These are phyloP conservation scores for Cercospora sesami DNA, from an alignment of 2,329 filamentous ascomycete species.

Conservation along the genomic window DNA sequence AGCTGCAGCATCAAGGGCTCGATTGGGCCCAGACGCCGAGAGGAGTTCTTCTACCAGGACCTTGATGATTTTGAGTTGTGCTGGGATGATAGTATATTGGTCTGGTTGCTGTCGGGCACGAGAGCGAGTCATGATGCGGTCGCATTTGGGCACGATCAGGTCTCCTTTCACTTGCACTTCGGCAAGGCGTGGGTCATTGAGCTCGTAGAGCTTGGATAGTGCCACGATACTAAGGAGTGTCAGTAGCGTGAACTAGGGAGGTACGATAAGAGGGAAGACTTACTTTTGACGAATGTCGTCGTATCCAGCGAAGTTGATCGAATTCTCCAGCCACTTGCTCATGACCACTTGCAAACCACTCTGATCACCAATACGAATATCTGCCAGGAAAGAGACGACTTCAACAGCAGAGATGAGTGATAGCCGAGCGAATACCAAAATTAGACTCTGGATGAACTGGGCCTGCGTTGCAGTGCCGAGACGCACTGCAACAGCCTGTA, in stretches of 20 bases:
- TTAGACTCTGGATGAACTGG: conserved; percentile 91
- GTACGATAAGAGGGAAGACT: conserved; percentile 39
- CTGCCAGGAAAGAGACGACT: conserved; percentile 86
- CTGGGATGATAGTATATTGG: conserved; percentile 81
- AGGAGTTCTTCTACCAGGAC: conserved; percentile 89
- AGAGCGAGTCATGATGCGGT: conserved; percentile 90
- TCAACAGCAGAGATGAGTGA: conserved; percentile 82
- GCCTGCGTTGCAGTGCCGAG: conserved; percentile 80
- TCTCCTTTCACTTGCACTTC: conserved; percentile 89
- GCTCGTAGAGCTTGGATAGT: conserved; percentile 82
- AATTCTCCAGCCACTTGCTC: conserved; percentile 96
- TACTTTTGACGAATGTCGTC: conserved; percentile 97
- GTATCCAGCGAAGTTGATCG: conserved; percentile 94
- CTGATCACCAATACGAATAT: conserved; percentile 74
- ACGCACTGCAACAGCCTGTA: conserved; percentile 83
- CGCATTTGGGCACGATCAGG: conserved; percentile 74
- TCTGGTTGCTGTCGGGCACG: conserved; percentile 87
- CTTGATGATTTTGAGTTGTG: conserved; percentile 93
- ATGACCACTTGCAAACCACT: conserved; percentile 88
- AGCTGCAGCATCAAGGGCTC: conserved; percentile 53
- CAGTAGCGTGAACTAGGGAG: conserved; percentile 3
- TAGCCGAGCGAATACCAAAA: conserved; percentile 89
- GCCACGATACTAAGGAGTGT: conserved; percentile 72
- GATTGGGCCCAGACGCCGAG: conserved; percentile 65
- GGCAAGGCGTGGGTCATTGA: conserved; percentile 77